These are phyloP conservation scores for Penicillium paradoxum DNA, from an alignment of 495 filamentous ascomycete species.

Conservation along the genomic window DNA sequence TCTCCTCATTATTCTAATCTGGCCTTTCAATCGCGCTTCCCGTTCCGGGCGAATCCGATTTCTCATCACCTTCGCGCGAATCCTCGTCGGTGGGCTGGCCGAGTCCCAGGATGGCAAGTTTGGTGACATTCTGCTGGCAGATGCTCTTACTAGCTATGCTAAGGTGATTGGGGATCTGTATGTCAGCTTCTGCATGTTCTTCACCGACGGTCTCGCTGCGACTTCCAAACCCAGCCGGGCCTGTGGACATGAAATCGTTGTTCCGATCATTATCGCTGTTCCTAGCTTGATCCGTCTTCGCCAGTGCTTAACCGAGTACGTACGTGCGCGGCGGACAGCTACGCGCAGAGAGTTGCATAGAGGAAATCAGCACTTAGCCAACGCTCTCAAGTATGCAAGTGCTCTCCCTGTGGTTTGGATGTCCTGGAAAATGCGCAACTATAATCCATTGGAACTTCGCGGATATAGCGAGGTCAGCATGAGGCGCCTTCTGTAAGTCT, in stretches of 20 bases:
- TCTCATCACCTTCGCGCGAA: slow-evolving; percentile 63
- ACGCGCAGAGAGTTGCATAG: slow-evolving; percentile 47
- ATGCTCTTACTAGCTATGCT: slow-evolving; percentile 90
- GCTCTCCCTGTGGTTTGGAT: slow-evolving; percentile 90
- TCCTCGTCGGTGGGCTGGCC: slow-evolving; percentile 75
- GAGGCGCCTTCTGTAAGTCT: slow-evolving; percentile 50
- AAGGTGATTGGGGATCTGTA: slow-evolving; percentile 89
- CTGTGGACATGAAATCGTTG: slow-evolving; percentile 69
- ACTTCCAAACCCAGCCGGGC: slow-evolving; percentile 75
- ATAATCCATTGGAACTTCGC: slow-evolving; percentile 47
- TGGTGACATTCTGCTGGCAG: slow-evolving; percentile 88
- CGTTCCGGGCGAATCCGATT: slow-evolving; percentile 70
- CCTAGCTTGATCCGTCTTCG: slow-evolving; percentile 82
- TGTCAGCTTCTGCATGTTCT: slow-evolving; percentile 85
- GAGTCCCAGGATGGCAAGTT: slow-evolving; percentile 81
- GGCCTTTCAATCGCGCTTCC: slow-evolving; percentile 67
- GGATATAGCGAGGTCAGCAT: slow-evolving; percentile 54
- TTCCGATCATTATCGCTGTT: slow-evolving; percentile 74
- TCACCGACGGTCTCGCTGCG: slow-evolving; percentile 59
- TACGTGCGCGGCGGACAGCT: slow-evolving; percentile 57
- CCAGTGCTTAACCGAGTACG: slow-evolving; percentile 87
- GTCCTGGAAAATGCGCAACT: slow-evolving; percentile 65
- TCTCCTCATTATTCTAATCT: slow-evolving; percentile 61
- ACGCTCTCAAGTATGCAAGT: slow-evolving; percentile 85
- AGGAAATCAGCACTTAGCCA: slow-evolving; percentile 82